Conservation (phyloP, 768 basidiomycete genomes). For the Rhodotorula paludigena region DNA sequence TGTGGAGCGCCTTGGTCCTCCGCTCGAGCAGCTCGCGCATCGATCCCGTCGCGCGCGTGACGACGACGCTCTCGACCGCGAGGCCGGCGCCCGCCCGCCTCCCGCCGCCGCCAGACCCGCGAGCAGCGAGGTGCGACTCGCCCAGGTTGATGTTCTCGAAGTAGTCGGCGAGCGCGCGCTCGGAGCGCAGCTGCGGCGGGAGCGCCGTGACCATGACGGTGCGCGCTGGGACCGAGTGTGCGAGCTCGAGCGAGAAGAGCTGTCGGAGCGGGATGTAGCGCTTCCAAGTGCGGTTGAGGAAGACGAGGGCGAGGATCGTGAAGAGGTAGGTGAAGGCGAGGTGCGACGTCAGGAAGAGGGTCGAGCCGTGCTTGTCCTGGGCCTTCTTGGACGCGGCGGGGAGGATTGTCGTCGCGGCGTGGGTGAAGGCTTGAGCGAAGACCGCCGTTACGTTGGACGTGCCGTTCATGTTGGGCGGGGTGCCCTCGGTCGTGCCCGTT, state of each 20-base stretch:
- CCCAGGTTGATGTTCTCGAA: conserved; percentile 77
- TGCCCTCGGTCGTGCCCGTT: conserved; percentile 52
- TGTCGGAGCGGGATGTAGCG: conserved; percentile 85
- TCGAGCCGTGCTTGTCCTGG: conserved; percentile 54
- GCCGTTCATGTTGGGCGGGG: conserved; percentile 40
- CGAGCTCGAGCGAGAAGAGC: conserved; percentile 86
- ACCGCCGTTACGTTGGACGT: conserved; percentile 7
- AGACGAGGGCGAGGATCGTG: conserved; percentile 75
- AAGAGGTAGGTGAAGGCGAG: conserved; percentile 92
- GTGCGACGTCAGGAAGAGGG: conserved; percentile 62
- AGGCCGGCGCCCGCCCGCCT: not conserved
- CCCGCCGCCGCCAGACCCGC: too few relatives aligned
- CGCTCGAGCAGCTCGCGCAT: conserved; percentile 68
- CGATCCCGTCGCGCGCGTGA: conserved; percentile 74
- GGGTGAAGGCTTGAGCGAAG: not conserved
- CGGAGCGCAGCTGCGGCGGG: conserved; percentile 76
- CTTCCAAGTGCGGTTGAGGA: conserved; percentile 81
- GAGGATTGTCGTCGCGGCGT: conserved; percentile 44
- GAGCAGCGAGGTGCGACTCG: not conserved
- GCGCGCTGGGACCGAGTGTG: conserved; percentile 87
- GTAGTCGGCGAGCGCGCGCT: conserved; percentile 81
- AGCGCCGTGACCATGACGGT: conserved; percentile 83
- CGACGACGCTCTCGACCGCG: conserved; percentile 83
- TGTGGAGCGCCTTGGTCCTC: conserved; percentile 71
- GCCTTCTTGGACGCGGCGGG: too few relatives aligned